Conservation (phyloP, 441 rosid genomes). For the Adansonia rubrostipa region DNA sequence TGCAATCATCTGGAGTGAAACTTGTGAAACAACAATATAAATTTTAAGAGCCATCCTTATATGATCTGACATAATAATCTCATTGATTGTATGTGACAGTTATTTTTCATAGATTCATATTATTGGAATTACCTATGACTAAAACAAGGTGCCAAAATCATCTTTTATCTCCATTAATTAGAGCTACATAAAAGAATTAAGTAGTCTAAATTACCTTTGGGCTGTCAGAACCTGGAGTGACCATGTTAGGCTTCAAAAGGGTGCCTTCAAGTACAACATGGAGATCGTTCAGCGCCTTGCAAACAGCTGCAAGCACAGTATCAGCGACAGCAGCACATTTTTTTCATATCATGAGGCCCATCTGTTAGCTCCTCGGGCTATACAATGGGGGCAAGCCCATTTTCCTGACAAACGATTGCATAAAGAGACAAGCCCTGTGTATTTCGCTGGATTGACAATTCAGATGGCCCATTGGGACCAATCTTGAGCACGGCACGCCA, state of each 20-base stretch:
- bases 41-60: background rate
- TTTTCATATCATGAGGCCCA: constrained; percentile 76
- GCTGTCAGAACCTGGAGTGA: constrained; percentile 88
- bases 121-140: too few species aligned
- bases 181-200: background rate
- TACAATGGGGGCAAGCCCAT: constrained; percentile 86
- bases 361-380: constrained; percentile 90
- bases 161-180: too few species aligned
- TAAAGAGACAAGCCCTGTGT: constrained; percentile 93
- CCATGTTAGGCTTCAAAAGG: constrained; percentile 94
- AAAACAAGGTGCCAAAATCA: too few species aligned
- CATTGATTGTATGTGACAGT: too few species aligned
- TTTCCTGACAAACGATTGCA: constrained; percentile 92
- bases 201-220: constrained; percentile 39
- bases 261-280: constrained; percentile 97
- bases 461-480: constrained; percentile 78
- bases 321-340: constrained; percentile 82
- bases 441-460: constrained; percentile 79
- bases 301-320: constrained; percentile 81
- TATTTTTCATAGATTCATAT: too few species aligned
- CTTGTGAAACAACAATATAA: constrained; percentile 41
- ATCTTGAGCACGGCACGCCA: constrained; percentile 96
- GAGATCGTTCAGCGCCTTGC: constrained; percentile 89
- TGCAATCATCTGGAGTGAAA: constrained; percentile 68
- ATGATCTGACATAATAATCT: too few species aligned